phyloP scores from a whole-genome alignment of 345 rosid genomes.

The Hibiscus mutabilis region DNA sequence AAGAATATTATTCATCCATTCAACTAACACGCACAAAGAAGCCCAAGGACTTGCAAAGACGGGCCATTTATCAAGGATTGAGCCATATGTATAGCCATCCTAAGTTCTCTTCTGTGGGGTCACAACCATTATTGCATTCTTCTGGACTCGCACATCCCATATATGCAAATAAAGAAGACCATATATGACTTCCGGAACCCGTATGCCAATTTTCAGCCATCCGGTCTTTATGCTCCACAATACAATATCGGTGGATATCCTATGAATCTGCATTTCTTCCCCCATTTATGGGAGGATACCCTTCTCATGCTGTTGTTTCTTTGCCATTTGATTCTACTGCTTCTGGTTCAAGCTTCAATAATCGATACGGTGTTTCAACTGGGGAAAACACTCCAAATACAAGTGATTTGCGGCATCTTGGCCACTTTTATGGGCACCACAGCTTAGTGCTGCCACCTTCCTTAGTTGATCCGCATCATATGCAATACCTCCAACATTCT shows the following conservation, averaged over 20 bases:
- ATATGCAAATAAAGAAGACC: slow-evolving; percentile 57
- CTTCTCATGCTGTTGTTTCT: slow-evolving; percentile 58
- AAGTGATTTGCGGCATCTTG: slow-evolving; percentile 35
- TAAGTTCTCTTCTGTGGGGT: slow-evolving; percentile 44
- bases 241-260: slow-evolving; percentile 56
- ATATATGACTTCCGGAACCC: slow-evolving; percentile 64
- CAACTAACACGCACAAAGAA: slow-evolving; percentile 37
- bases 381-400: slow-evolving; percentile 32
- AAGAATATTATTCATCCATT: slow-evolving; percentile 27
- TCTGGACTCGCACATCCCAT: slow-evolving; percentile 57
- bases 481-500: slow-evolving; percentile 68
- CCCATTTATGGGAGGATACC: slow-evolving; percentile 61
- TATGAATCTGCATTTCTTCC: slow-evolving; percentile 42
- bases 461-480: slow-evolving; percentile 62
- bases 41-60: slow-evolving; percentile 33
- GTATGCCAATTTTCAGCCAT: slow-evolving; percentile 61
- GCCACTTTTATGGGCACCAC: slow-evolving; percentile 46
- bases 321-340: slow-evolving; percentile 49
- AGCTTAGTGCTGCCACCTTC: slow-evolving; percentile 47
- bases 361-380: slow-evolving; percentile 27
- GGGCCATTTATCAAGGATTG: slow-evolving; percentile 36
- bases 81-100: slow-evolving; percentile 35
- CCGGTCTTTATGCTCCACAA: slow-evolving; percentile 62
- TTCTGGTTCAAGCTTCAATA: slow-evolving; percentile 36
- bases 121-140: slow-evolving; percentile 53